Evolutionary conservation across 306 rosid species (phyloP).

Genomic region (Cucurbita ficifolia): DNA sequence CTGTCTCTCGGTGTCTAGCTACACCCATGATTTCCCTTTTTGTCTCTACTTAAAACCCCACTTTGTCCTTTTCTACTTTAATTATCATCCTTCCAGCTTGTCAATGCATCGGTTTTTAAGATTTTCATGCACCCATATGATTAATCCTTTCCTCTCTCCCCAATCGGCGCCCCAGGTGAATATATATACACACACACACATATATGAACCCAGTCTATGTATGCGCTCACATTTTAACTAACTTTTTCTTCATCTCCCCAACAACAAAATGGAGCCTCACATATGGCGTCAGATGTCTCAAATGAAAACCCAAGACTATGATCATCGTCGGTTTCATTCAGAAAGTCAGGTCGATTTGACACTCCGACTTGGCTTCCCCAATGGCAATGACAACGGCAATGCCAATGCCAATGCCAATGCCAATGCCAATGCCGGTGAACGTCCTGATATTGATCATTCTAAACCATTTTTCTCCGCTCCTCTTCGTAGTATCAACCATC

Average conservation of each 20-base stretch:
- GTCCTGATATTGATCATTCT: not conserved
- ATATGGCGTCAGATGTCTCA: not conserved
- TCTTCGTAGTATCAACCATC: not conserved
- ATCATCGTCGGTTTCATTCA: not conserved
- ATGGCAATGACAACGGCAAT: not conserved
- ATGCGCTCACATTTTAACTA: not conserved
- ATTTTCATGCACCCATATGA: not conserved
- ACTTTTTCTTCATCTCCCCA: not conserved
- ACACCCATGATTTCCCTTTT: not conserved
- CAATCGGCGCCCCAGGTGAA: not conserved
- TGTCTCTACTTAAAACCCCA: not conserved
- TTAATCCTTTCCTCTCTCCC: not conserved
- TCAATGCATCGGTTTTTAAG: not conserved
- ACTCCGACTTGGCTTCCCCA: not conserved
- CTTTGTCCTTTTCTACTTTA: not conserved
- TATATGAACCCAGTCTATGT: not conserved
- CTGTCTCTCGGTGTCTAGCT: not conserved
- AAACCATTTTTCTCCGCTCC: not conserved
- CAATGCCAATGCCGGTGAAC: not conserved
- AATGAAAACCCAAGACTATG: not conserved
- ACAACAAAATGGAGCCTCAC: not conserved
- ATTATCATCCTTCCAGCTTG: constrained; percentile 1
- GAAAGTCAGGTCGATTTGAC: not conserved
- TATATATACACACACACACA: not conserved
- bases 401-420: no score